Evolutionary conservation across 768 basidiomycete species (phyloP).

Genomic region (Lactarius pseudohatsudake): DNA sequence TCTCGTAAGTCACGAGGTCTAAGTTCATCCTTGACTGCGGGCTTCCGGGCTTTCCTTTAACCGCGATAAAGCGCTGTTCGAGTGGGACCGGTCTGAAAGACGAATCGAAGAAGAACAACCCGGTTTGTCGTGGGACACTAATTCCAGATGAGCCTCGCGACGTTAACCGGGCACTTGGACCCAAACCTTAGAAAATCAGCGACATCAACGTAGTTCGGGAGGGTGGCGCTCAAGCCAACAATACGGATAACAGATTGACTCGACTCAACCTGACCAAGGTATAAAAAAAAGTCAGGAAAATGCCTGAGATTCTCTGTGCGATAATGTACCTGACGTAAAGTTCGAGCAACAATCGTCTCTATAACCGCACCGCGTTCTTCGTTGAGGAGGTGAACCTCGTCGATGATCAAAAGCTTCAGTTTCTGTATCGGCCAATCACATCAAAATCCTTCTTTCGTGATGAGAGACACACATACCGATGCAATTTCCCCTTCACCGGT

Average conservation of each 20-base stretch:
- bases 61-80: constrained; percentile 95
- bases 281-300: constrained; percentile 4
- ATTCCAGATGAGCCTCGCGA: constrained; percentile 11
- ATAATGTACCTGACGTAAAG: constrained; percentile 70
- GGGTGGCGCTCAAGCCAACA: constrained; percentile 92
- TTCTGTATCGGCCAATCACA: constrained; percentile 47
- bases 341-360: constrained; percentile 96
- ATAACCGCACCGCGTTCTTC: constrained; percentile 98
- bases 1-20: constrained; percentile 85
- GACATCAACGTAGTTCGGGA: constrained; percentile 97
- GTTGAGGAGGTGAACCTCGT: constrained; percentile 95
- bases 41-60: constrained; percentile 84
- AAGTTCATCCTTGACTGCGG: constrained; percentile 75
- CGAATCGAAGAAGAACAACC: constrained; percentile 96
- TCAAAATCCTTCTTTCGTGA: not conserved
- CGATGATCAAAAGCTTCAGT: constrained; percentile 92
- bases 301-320: not conserved
- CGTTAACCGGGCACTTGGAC: not conserved
- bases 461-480: constrained; percentile 53
- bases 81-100: constrained; percentile 96
- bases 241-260: constrained; percentile 95
- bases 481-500: constrained; percentile 97
- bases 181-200: constrained; percentile 87
- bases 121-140: constrained; percentile 83
- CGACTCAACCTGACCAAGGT: constrained; percentile 74